Percentiles rank a stretch among this genome's conserved stretches.
Evolutionary conservation across 2,329 filamentous ascomycete genomes (phyloP).

Genomic region (Curvularia spicifera): DNA sequence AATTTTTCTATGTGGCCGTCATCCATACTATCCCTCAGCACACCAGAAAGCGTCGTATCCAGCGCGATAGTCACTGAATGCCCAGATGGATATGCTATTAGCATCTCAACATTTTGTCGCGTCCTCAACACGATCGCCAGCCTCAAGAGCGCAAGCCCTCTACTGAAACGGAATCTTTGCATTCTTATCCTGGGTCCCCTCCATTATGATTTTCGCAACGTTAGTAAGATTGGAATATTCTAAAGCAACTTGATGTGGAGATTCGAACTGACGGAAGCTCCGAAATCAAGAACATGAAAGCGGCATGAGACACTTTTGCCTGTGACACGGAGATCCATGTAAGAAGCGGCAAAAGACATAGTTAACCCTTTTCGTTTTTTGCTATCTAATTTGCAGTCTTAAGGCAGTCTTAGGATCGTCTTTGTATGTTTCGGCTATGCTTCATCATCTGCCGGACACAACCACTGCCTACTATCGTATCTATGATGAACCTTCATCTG

Average conservation of each 20-base stretch:
- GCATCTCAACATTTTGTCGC: neutral
- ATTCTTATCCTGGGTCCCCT: neutral
- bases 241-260: too few species aligned
- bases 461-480: neutral
- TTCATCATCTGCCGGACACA: too few species aligned
- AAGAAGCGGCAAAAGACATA: slow-evolving; percentile 7
- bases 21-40: neutral
- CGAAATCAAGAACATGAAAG: too few species aligned
- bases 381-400: neutral
- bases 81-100: neutral
- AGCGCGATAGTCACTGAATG: slow-evolving; percentile 2
- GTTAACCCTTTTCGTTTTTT: slow-evolving; percentile 2
- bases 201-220: slow-evolving; percentile 3
- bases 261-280: neutral
- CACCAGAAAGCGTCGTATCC: neutral
- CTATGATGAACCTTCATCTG: neutral
- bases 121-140: slow-evolving; percentile 3
- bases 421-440: slow-evolving; percentile 4
- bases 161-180: slow-evolving; percentile 6
- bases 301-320: neutral
- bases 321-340: slow-evolving; percentile 2
- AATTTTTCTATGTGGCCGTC: neutral
- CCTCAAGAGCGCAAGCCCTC: neutral
- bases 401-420: neutral
- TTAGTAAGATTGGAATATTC: neutral